Conservation (phyloP, 1,284 basidiomycete species). For the Puccinia sorghi region DNA sequence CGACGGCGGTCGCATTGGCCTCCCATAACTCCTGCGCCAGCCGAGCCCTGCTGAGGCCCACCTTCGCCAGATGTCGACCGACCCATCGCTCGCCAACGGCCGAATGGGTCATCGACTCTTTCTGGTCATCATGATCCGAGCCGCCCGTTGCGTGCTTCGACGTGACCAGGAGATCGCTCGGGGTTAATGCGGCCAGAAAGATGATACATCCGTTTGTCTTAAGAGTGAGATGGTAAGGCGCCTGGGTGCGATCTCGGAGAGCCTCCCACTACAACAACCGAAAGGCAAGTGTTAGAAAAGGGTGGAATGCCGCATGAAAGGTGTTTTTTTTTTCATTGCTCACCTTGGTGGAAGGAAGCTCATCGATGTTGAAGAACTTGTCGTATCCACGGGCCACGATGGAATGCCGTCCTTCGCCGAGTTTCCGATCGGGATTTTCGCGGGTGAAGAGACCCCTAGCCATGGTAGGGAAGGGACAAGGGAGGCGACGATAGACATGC, state of each 20-base stretch:
- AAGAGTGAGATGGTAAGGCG: conserved; percentile 84
- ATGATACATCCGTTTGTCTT: conserved; percentile 99
- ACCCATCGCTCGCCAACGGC: conserved; percentile 82
- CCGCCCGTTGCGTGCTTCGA: conserved; percentile 85
- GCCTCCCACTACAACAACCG: conserved; percentile 69
- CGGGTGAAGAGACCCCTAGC: conserved; percentile 81
- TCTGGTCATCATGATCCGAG: conserved; percentile 51
- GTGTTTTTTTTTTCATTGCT: too few species aligned
- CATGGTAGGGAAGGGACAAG: conserved; percentile 85
- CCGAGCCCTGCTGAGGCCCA: conserved; percentile 70
- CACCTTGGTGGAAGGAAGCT: conserved; percentile 91
- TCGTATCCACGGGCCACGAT: conserved; percentile 93
- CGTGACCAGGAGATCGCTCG: conserved; percentile 75
- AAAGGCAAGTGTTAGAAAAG: too few species aligned
- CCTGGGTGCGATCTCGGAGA: conserved; percentile 69
- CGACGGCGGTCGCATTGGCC: conserved; percentile 82
- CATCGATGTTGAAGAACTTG: conserved; percentile 98
- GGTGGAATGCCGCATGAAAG: too few species aligned
- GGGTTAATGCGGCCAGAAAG: conserved; percentile 83
- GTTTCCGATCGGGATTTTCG: conserved; percentile 56
- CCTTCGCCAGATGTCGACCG: conserved; percentile 67
- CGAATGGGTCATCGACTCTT: conserved; percentile 64
- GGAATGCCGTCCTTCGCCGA: conserved; percentile 53
- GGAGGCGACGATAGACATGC: conserved; percentile 82
- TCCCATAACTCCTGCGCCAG: conserved; percentile 77